phyloP scores from a whole-genome alignment of 2,329 filamentous ascomycete genomes.

The Teratosphaeria gauchensis region DNA sequence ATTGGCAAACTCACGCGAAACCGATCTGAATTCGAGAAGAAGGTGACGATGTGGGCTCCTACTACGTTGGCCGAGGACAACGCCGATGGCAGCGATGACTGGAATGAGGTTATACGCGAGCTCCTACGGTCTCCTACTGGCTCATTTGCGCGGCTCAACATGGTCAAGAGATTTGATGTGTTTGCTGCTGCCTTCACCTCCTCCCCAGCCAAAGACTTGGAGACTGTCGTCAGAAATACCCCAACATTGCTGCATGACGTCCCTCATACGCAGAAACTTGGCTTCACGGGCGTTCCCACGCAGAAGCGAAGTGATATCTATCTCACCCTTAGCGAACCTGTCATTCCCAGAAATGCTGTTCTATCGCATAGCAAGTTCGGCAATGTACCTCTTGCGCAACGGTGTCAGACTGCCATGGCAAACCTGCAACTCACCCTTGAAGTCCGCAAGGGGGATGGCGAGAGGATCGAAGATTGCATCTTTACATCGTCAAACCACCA shows the following conservation, averaged over 20 bases:
- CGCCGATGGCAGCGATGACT: slow-evolving; percentile 53
- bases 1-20: slow-evolving; percentile 44
- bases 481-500: slow-evolving; percentile 73
- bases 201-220: slow-evolving; percentile 51
- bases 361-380: slow-evolving; percentile 65
- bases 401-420: slow-evolving; percentile 46
- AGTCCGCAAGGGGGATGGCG: slow-evolving; percentile 67
- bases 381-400: slow-evolving; percentile 61
- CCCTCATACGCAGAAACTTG: slow-evolving; percentile 74
- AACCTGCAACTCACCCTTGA: slow-evolving; percentile 87
- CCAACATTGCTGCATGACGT: slow-evolving; percentile 80
- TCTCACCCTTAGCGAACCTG: slow-evolving; percentile 68
- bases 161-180: slow-evolving; percentile 66
- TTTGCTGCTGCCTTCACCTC: slow-evolving; percentile 70
- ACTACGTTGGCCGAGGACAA: slow-evolving; percentile 43
- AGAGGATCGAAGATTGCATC: slow-evolving; percentile 80
- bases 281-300: slow-evolving; percentile 84
- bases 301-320: slow-evolving; percentile 92
- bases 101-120: slow-evolving; percentile 63
- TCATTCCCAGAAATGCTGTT: slow-evolving; percentile 58
- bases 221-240: slow-evolving; percentile 71
- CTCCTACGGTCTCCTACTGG: slow-evolving; percentile 66
- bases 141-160: slow-evolving; percentile 43
- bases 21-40: slow-evolving; percentile 14
- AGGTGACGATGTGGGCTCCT: slow-evolving; percentile 65